These are phyloP conservation scores for Hypoxylon rubiginosum DNA, from an alignment of 2,329 filamentous ascomycete genomes.

Conservation along the genomic window DNA sequence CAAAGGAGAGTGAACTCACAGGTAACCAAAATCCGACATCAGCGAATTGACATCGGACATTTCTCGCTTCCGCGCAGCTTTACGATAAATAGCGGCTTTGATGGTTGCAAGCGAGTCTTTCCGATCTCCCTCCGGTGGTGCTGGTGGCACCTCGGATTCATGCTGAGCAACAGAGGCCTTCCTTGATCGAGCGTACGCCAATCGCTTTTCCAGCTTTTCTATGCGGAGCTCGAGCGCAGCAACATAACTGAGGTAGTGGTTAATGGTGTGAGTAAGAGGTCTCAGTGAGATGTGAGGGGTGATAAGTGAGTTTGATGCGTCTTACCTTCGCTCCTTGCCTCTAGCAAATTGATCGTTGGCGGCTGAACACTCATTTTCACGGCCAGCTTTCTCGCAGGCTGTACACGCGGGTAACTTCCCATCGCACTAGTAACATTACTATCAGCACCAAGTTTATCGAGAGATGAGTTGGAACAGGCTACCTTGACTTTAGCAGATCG, in stretches of 20 bases:
- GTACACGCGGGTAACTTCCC: constrained; percentile 96
- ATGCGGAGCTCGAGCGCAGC: constrained; percentile 92
- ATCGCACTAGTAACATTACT: constrained; percentile 74
- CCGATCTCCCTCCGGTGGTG: constrained; percentile 63
- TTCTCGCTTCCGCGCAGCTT: constrained; percentile 76
- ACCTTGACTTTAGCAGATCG: constrained; percentile 94
- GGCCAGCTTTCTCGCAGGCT: constrained; percentile 92
- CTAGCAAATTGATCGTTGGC: constrained; percentile 96
- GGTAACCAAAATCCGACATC: constrained; percentile 92
- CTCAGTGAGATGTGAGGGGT: background rate
- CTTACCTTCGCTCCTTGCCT: constrained; percentile 89
- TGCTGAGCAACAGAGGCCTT: constrained; percentile 78
- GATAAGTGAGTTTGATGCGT: constrained; percentile 14
- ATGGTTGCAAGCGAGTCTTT: constrained; percentile 74
- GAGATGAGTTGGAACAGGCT: constrained; percentile 28
- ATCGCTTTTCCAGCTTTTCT: constrained; percentile 85
- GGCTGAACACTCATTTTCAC: constrained; percentile 88
- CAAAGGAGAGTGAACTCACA: constrained; percentile 68
- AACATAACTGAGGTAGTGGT: constrained; percentile 79
- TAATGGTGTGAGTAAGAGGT: constrained; percentile 18
- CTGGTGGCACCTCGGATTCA: constrained; percentile 66
- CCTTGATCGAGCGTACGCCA: constrained; percentile 77
- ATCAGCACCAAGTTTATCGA: constrained; percentile 14
- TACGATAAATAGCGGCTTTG: constrained; percentile 73
- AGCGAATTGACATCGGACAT: constrained; percentile 90